Base-by-base conservation (phyloP, 192 early-diverging fungal species). In the Coemansia sp. region DNA sequence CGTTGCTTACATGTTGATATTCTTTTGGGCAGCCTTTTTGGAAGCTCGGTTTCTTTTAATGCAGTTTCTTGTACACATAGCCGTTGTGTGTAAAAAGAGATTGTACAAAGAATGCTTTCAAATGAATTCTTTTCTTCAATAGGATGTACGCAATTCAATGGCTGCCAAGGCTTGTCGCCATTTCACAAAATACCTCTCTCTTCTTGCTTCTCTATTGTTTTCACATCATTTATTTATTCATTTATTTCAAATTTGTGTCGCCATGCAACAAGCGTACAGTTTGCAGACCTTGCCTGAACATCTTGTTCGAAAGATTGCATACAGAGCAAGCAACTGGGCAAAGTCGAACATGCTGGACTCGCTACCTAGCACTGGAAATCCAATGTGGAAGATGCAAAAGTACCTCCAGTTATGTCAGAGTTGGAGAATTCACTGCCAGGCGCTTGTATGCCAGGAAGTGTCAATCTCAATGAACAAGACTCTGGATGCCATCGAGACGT, bases 351-450 rank as follows among this genome's bases (percentile, higher is more conserved):
- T 38, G 3, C 17, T 52, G 18, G 68, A 42, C 2, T 26, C 36
- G 2, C 21, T 60, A 8, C 60, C 48, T 12, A 55, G 33, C 15
- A 60, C 43, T 22, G 56, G 60, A 17, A 70, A 70, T 40, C 68
- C 68, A 5, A 27, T 48, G 27, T 70, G 68, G 50, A 70, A 70
- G 24, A 56, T 70, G 39, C 56, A 41, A 6, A 63, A 63, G 41
- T 71, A 71, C 29, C 6, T 61, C 19, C 40, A 11, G n/a, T 17
- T 71, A 0, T 65, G 62, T 9, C 62, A 52, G n/a, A 56, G 62
- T 58, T 71, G 69, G 69, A 44, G 54, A 1, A 15, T 8, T 21
- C 52, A 58, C 17, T 71, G 68, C 29, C 39, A 56, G 8, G 42
- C 68, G 22, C 36, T 71, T 5, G 36, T 60, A 37, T 65, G 58